Base-by-base conservation (phyloP, 805 yeast species). In the Teunomyces atbi region DNA sequence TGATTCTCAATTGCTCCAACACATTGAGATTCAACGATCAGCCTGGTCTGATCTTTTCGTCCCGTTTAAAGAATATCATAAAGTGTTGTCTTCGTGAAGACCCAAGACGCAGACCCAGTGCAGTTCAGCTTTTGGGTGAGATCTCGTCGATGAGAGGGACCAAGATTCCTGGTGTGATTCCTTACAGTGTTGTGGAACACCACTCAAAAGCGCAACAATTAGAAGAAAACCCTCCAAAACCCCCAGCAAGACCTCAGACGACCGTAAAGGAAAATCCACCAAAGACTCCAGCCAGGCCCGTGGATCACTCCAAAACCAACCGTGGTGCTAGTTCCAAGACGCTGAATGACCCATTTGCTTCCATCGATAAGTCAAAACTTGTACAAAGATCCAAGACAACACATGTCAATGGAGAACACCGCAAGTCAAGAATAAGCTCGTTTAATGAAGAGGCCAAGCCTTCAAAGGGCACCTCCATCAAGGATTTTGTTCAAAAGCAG, bases 21-120 rank as follows among this genome's bases (percentile, higher is more conserved):
- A 72, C 77, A 13, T 78, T 72, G 13, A 58, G 59, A 16, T 59
- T 72, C 23, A 66, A 63, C 40, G 89, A 90, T 3, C 65, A 58
- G 4, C 72, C 69, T 10, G 68, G 76, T 5, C 70, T 68, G 53
- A 58, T 53, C 47, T 87, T 83, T 59, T 78, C 86, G 23, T 71
- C 81, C 26, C 66, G 86, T 33, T 61, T 87, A 62, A 85, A 81
- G 53, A 81, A 83, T 58, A 63, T 86, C 19, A 84, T 87, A 32
- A 71, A 77, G 18, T 81, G 79, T 47, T 68, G 85, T 55, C 63
- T 87, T 49, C 72, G 81, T 44, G 84, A 75, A 32, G 83, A 85
- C 58, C 94, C 94, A 3, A 70, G 78, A 38, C 72, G 80, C 46
- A 76, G 96, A 57, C 96, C 96, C 6, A 84, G 82, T 49, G 83